Conservation (phyloP, 495 filamentous ascomycete species). For the Cudoniella acicularis region DNA sequence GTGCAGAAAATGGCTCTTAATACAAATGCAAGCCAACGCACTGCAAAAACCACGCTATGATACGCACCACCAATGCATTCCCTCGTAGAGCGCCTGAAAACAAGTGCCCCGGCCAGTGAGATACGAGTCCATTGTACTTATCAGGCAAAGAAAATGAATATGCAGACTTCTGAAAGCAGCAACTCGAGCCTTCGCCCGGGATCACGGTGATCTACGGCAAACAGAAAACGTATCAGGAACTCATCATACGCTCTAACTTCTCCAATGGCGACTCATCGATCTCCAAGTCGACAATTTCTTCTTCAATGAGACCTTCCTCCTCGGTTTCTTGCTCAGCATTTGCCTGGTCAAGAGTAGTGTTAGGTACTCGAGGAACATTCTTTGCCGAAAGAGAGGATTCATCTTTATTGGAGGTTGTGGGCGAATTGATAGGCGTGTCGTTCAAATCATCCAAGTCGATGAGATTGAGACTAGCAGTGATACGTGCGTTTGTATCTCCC, state of each 20-base stretch:
- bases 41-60: too few species aligned
- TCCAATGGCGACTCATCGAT: not conserved
- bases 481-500: not conserved
- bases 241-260: constrained; percentile 8
- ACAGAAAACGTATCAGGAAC: constrained; percentile 30
- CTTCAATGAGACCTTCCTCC: not conserved
- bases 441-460: not conserved
- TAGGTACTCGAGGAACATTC: not conserved
- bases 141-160: too few species aligned
- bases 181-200: too few species aligned
- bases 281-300: not conserved
- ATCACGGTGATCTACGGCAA: too few species aligned
- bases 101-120: too few species aligned
- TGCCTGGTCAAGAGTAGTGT: not conserved
- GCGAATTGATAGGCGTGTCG: not conserved
- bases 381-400: not conserved
- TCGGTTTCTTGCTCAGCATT: not conserved
- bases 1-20: too few species aligned
- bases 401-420: not conserved
- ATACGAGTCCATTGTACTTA: too few species aligned
- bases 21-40: too few species aligned
- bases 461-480: not conserved
- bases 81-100: too few species aligned
- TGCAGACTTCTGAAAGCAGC: too few species aligned
- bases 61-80: too few species aligned